A percentile compares a stretch with the other conserved stretches of the same genome.
phyloP scores from a whole-genome alignment of 2,329 filamentous ascomycete species.

The Colletotrichum sp. region DNA sequence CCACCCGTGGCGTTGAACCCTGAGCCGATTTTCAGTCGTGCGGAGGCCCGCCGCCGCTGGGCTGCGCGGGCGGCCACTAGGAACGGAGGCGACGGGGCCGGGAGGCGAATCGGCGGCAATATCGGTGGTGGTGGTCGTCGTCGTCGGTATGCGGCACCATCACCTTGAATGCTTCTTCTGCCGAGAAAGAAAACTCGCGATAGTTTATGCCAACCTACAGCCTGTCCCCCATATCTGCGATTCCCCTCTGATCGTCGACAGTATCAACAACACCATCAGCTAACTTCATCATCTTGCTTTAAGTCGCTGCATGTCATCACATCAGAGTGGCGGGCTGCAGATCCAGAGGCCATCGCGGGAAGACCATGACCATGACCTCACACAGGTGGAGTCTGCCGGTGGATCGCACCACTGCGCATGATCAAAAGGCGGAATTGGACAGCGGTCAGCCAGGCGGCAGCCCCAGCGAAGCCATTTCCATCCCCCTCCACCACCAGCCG shows the following conservation, averaged over 20 bases:
- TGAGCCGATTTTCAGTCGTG: neutral
- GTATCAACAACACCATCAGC: neutral
- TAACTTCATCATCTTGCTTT: neutral
- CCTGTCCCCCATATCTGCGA: neutral
- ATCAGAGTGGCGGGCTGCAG: neutral
- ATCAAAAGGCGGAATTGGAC: neutral
- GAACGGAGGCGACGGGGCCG: neutral
- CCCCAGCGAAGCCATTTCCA: neutral
- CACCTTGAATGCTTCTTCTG: neutral
- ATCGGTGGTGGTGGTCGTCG: neutral
- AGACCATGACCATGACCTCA: neutral
- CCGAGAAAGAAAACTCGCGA: neutral
- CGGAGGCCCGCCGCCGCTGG: neutral
- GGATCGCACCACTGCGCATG: neutral
- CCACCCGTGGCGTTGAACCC: neutral
- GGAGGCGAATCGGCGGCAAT: neutral
- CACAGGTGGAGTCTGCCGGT: neutral
- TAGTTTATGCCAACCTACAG: neutral
- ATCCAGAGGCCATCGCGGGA: neutral
- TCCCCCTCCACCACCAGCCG: neutral
- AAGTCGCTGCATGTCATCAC: neutral
- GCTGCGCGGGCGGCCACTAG: neutral
- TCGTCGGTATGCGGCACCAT: neutral
- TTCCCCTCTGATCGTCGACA: neutral
- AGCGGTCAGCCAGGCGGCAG: neutral